Percentiles rank a stretch among this genome's conserved stretches.
phyloP scores from a whole-genome alignment of 139 green algal genomes.

The Haematococcus sp. region DNA sequence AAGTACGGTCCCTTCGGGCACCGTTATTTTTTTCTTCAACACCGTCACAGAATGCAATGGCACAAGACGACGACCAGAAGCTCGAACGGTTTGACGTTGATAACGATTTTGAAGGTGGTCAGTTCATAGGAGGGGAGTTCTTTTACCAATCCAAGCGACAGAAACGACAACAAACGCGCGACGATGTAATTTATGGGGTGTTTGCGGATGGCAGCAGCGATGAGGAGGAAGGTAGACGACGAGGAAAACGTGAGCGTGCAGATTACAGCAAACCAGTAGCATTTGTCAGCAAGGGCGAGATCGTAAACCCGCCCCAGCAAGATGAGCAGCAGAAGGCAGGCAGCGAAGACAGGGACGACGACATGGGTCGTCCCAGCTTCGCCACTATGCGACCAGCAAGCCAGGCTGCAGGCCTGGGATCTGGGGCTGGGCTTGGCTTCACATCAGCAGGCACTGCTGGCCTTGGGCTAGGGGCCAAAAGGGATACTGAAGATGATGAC shows the following conservation, averaged over 20 bases:
- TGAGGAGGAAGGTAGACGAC: constrained; percentile 20
- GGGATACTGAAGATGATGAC: constrained; percentile 38
- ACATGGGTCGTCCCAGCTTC: constrained; percentile 11
- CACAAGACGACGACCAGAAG: constrained; percentile 63
- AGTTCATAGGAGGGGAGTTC: constrained; percentile 85
- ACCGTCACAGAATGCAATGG: too few relatives aligned
- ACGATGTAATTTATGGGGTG: constrained; percentile 87
- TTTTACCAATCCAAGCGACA: constrained; percentile 65
- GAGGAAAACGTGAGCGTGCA: constrained; percentile 14
- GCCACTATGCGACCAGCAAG: background rate
- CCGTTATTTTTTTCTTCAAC: too few relatives aligned
- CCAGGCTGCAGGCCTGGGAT: background rate
- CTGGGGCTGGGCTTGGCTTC: constrained; percentile 28
- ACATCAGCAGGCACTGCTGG: constrained; percentile 18
- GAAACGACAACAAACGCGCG: constrained; percentile 72
- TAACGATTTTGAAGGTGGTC: constrained; percentile 72
- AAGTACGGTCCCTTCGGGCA: too few relatives aligned
- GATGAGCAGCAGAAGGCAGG: background rate
- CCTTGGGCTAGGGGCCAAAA: constrained; percentile 13
- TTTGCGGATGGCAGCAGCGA: constrained; percentile 58
- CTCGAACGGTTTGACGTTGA: constrained; percentile 73
- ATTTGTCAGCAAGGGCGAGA: constrained; percentile 78
- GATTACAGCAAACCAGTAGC: constrained; percentile 73
- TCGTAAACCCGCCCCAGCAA: constrained; percentile 23
- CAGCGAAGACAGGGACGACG: constrained; percentile 2